Percentiles rank a stretch among this genome's conserved stretches.
Evolutionary conservation across 805 yeast genomes (phyloP).

Genomic region (Danielia oregonensis): DNA sequence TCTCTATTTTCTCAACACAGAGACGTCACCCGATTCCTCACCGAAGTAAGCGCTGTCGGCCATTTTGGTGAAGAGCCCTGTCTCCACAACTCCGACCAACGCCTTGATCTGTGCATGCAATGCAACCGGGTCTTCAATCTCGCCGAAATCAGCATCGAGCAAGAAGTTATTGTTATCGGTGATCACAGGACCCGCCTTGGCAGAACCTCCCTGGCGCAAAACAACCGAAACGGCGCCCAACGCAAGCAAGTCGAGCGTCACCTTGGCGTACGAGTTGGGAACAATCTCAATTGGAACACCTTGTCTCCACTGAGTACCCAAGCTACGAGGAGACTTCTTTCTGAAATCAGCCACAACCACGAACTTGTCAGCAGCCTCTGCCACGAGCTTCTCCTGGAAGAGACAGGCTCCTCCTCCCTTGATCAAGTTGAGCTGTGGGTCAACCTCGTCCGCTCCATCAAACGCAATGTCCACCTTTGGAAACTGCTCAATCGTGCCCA

Average conservation of each 20-base stretch:
- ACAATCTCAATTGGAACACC: slow-evolving; percentile 97
- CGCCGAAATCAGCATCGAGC: slow-evolving; percentile 90
- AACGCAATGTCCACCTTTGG: slow-evolving; percentile 87
- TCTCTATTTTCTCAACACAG: slow-evolving; percentile 8
- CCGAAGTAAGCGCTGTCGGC: slow-evolving; percentile 88
- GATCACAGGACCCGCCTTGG: slow-evolving; percentile 95
- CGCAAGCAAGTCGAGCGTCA: slow-evolving; percentile 54
- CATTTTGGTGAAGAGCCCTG: slow-evolving; percentile 78
- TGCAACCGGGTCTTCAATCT: slow-evolving; percentile 45
- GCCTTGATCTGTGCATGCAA: slow-evolving; percentile 67
- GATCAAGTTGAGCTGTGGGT: slow-evolving; percentile 72
- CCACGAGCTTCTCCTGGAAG: slow-evolving; percentile 93
- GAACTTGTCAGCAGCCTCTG: slow-evolving; percentile 70
- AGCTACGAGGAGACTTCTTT: slow-evolving; percentile 59
- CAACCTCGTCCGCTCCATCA: slow-evolving; percentile 99
- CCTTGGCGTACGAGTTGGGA: slow-evolving; percentile 81
- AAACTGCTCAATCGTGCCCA: slow-evolving; percentile 81
- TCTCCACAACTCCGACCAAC: slow-evolving; percentile 92
- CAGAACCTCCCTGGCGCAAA: slow-evolving; percentile 81
- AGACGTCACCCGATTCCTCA: slow-evolving; percentile 62
- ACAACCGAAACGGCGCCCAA: slow-evolving; percentile 63
- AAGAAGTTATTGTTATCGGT: slow-evolving; percentile 94
- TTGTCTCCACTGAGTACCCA: slow-evolving; percentile 81
- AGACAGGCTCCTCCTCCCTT: slow-evolving; percentile 99
- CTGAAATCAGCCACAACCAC: slow-evolving; percentile 90